Evolutionary conservation across 2,329 filamentous ascomycete species (phyloP), one percentile per base, ranked within the genome.

Genomic region (Trichoderma harzianum): DNA sequence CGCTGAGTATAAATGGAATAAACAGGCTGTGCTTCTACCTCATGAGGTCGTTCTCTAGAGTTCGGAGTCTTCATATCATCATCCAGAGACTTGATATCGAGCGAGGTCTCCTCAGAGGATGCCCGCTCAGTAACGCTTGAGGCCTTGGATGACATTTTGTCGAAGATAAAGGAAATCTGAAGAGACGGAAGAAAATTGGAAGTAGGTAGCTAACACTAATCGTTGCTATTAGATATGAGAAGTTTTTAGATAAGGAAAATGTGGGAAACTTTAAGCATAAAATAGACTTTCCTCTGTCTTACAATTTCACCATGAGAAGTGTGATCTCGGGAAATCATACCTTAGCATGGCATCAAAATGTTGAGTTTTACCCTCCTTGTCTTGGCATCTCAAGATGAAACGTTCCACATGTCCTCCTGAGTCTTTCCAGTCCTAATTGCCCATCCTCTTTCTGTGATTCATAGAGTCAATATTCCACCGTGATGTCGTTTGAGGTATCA

Each of bases 1-100:
- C 64, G 64, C 36, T 24, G 34, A 16, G 70, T 69, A 65, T 69
- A 69, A 36, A 72, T 69, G 11, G 70, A 72, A 65, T 72, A 72
- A 12, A n/a, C 30, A 12, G 60, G 34, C 24, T 18, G 39, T 10
- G 21, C 26, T 28, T 64, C 62, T 36, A 28, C 30, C 24, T 64
- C 12, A 24, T 18, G 12, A n/a, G 21, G 47, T 10, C 26, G 32
- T n/a, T 11, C 7, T 62, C 34, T 21, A 1, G 21, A 5, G 30
- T n/a, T 30, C 26, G 61, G 26, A 1, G 26, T 30, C 12, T 61
- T 18, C 12, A 8, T 26, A n/a, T 16, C 58, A 16, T 24, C 28
- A 24, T 62, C 58, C 16, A 62, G 32, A 24, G 58, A 26, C n/a
- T 21, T 39, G 36, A 34, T 8, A 8, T 62, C 30, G 11, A 39